Base-by-base conservation (phyloP, 306 rosid genomes). In the Acacia confusa region DNA sequence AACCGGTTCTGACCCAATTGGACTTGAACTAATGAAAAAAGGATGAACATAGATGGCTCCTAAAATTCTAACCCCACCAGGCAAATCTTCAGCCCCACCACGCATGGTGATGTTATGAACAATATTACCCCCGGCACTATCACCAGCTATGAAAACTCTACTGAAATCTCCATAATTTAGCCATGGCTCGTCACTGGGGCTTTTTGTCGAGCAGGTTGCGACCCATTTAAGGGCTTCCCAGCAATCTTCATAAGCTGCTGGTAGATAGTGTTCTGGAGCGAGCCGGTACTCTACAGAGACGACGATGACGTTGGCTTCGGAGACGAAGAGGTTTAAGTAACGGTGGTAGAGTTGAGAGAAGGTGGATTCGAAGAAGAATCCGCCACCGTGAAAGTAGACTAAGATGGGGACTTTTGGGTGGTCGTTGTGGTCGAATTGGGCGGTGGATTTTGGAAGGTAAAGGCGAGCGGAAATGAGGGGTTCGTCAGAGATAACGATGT, bases 51-150 rank as follows among this genome's bases (percentile, higher is more conserved):
- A 78, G 45, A 85, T 70, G n/a, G 84, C 75, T 25, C 87, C 88
- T 0, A 34, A 40, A 19, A 81, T 68, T 50, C 78, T 72, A 1
- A 83, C 66, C 20, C 83, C 86, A 40, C 81, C 81, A 36, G 70
- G 70, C 82, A 89, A 58, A 60, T 69, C 32, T 76, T 89, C 87
- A 27, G 17, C 57, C 16, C 87, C 87, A 15, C 70, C 78, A 63
- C 83, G 79, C 87, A 85, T 85, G 11, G 82, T 77, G 7, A 83
- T 78, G 65, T 87, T 81, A 34, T 89, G 90, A 4, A 64, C 90
- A 30, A 87, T 85, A 43, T 87, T 87, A 58, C 89, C 89, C 38
- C 90, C 89, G 4, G 92, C 86, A 57, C 90, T 87, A 2, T 89
- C 92, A n/a, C 92, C 90, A 2, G 85, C 90, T 2, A 89, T 24